These are phyloP conservation scores for Hyaloperonospora brassicae DNA, from an alignment of 352 stramenopile species.

Conservation along the genomic window DNA sequence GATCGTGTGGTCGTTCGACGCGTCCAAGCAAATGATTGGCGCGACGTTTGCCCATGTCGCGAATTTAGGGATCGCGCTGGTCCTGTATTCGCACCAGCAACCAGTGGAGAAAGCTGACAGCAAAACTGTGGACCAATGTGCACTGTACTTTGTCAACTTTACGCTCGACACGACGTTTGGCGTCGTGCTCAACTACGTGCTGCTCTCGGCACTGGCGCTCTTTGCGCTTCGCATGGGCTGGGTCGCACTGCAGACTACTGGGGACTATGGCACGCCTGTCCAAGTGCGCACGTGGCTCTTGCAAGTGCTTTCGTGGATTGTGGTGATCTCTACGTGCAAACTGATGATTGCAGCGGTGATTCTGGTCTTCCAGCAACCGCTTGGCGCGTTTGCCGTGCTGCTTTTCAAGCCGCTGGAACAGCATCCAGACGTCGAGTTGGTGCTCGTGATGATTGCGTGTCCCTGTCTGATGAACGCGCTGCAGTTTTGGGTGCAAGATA, in stretches of 20 bases:
- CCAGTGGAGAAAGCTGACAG: slow-evolving; percentile 26
- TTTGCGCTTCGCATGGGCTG: slow-evolving; percentile 52
- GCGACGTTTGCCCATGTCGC: slow-evolving; percentile 77
- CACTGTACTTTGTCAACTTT: slow-evolving; percentile 87
- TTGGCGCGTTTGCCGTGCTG: slow-evolving; percentile 49
- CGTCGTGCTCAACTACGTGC: slow-evolving; percentile 76
- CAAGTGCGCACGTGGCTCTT: slow-evolving; percentile 57
- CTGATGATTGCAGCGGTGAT: slow-evolving; percentile 73
- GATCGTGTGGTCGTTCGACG: slow-evolving; percentile 79
- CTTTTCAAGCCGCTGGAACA: slow-evolving; percentile 61
- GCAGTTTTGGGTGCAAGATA: slow-evolving; percentile 88
- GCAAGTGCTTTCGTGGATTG: slow-evolving; percentile 72
- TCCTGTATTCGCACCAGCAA: slow-evolving; percentile 67
- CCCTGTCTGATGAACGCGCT: slow-evolving; percentile 84
- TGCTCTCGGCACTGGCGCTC: slow-evolving; percentile 51
- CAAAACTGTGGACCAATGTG: slow-evolving; percentile 60
- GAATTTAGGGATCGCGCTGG: slow-evolving; percentile 82
- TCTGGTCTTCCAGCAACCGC: slow-evolving; percentile 52
- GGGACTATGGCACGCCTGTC: slow-evolving; percentile 75
- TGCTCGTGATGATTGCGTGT: slow-evolving; percentile 84
- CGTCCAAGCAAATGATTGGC: slow-evolving; percentile 81
- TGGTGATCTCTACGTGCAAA: slow-evolving; percentile 76
- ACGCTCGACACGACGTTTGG: slow-evolving; percentile 80
- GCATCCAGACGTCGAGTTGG: slow-evolving; percentile 66
- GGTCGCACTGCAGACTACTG: slow-evolving; percentile 48